phyloP scores from a whole-genome alignment of 1,284 basidiomycete species.

The Meira miltonrushii region DNA sequence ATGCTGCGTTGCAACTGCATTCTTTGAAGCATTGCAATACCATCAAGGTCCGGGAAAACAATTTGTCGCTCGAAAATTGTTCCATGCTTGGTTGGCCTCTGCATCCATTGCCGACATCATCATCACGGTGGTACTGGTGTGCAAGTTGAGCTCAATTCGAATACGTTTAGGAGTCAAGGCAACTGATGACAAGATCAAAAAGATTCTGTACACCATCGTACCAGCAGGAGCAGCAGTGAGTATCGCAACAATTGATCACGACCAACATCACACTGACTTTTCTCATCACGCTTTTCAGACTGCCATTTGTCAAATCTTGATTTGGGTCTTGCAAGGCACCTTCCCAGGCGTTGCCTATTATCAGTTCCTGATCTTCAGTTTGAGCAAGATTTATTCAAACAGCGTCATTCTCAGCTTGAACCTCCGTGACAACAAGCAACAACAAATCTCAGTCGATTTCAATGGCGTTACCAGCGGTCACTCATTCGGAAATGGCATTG shows the following conservation, averaged over 20 bases:
- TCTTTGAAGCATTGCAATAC: slow-evolving; percentile 3
- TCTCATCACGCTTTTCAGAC: not conserved
- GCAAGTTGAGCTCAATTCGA: not conserved
- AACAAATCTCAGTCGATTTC: not conserved
- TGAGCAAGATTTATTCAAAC: slow-evolving; percentile 8
- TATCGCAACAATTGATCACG: not conserved
- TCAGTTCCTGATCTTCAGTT: slow-evolving; percentile 2
- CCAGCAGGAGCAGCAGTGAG: slow-evolving; percentile 1
- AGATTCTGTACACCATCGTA: slow-evolving; percentile 7
- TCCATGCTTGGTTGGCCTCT: not conserved
- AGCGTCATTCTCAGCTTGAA: slow-evolving; percentile 7
- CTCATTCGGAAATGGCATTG: too few relatives aligned
- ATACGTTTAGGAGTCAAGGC: not conserved
- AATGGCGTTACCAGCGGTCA: too few relatives aligned
- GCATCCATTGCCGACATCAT: slow-evolving; percentile 3
- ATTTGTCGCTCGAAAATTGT: slow-evolving; percentile 7
- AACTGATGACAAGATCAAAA: slow-evolving; percentile 3
- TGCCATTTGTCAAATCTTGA: not conserved
- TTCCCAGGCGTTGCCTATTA: not conserved
- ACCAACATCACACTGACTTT: not conserved
- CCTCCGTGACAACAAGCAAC: not conserved
- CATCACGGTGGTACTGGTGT: slow-evolving; percentile 1
- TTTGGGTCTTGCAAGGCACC: slow-evolving; percentile 2
- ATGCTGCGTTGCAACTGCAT: slow-evolving; percentile 5
- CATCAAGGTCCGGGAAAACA: slow-evolving; percentile 6